These are phyloP conservation scores for Nakazawaea wyomingensis DNA, from an alignment of 805 yeast genomes.

Conservation along the genomic window DNA sequence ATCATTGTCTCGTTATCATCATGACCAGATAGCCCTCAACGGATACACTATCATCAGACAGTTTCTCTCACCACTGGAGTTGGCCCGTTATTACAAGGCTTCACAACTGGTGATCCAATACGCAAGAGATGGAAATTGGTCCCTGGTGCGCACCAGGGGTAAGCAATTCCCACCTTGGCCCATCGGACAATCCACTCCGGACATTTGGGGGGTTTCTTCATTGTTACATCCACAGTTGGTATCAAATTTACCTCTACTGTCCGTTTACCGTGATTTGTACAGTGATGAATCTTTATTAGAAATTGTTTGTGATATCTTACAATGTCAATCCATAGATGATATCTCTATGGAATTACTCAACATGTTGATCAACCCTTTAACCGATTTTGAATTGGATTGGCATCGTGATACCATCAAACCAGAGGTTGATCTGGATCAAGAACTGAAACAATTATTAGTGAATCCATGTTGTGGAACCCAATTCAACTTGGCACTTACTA, in stretches of 20 bases:
- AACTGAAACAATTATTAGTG: slow-evolving; percentile 30
- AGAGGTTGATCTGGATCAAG: slow-evolving; percentile 40
- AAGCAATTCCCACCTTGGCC: slow-evolving; percentile 60
- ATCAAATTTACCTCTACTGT: slow-evolving; percentile 32
- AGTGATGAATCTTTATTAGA: slow-evolving; percentile 32
- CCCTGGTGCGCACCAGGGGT: slow-evolving; percentile 42
- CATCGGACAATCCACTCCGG: slow-evolving; percentile 40
- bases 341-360: slow-evolving; percentile 45
- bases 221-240: slow-evolving; percentile 48
- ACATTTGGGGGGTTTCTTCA: slow-evolving; percentile 48
- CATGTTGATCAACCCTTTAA: slow-evolving; percentile 47
- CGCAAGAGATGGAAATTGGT: slow-evolving; percentile 45
- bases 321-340: slow-evolving; percentile 25
- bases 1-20: slow-evolving; percentile 13
- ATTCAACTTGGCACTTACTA: slow-evolving; percentile 43
- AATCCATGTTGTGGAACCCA: slow-evolving; percentile 44
- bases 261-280: too few relatives aligned
- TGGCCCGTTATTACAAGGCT: slow-evolving; percentile 30
- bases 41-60: slow-evolving; percentile 33
- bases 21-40: slow-evolving; percentile 27
- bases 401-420: slow-evolving; percentile 47
- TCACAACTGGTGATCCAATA: slow-evolving; percentile 32
- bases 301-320: slow-evolving; percentile 38
- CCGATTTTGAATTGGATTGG: slow-evolving; percentile 50
- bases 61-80: slow-evolving; percentile 36